phyloP scores from a whole-genome alignment of 2,329 filamentous ascomycete genomes.

The Purpureocillium lavendulum region DNA sequence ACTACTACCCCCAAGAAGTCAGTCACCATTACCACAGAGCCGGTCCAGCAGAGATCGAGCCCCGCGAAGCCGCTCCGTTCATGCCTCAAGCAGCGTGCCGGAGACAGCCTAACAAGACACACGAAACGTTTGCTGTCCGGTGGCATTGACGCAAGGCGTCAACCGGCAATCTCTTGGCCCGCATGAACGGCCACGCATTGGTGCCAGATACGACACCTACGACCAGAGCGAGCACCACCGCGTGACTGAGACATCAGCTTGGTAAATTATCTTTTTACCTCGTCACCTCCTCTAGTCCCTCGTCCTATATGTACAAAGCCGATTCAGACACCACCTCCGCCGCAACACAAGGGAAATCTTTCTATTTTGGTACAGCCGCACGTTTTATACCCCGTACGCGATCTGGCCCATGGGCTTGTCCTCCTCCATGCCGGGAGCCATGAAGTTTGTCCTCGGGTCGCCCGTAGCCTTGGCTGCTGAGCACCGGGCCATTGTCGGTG shows the following conservation, averaged over 20 bases:
- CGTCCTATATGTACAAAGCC: conserved; percentile 31
- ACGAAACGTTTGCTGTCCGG: too few species aligned
- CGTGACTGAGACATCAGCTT: not conserved
- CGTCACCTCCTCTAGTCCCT: conserved; percentile 7
- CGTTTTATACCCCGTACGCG: conserved; percentile 45
- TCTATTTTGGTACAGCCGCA: conserved; percentile 26
- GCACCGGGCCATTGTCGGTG: conserved; percentile 96
- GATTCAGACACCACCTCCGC: conserved; percentile 15
- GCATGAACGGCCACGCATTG: too few species aligned
- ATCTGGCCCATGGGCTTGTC: conserved; percentile 54
- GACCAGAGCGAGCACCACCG: too few species aligned
- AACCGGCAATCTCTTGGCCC: too few species aligned
- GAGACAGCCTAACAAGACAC: too few species aligned
- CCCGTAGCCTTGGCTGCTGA: conserved; percentile 82
- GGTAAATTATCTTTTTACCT: conserved; percentile 13
- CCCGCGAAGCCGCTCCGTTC: too few species aligned
- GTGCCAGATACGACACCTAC: too few species aligned
- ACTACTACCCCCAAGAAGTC: too few species aligned
- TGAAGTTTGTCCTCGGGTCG: conserved; percentile 70
- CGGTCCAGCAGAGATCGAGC: too few species aligned
- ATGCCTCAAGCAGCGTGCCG: too few species aligned
- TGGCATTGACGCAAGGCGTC: too few species aligned
- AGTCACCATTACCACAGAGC: too few species aligned
- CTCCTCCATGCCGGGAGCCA: conserved; percentile 62
- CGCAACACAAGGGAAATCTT: conserved; percentile 20